Evolutionary conservation across 2,329 filamentous ascomycete genomes (phyloP), one percentile per base, ranked within the genome.

Genomic region (Fusarium pilosicola): DNA sequence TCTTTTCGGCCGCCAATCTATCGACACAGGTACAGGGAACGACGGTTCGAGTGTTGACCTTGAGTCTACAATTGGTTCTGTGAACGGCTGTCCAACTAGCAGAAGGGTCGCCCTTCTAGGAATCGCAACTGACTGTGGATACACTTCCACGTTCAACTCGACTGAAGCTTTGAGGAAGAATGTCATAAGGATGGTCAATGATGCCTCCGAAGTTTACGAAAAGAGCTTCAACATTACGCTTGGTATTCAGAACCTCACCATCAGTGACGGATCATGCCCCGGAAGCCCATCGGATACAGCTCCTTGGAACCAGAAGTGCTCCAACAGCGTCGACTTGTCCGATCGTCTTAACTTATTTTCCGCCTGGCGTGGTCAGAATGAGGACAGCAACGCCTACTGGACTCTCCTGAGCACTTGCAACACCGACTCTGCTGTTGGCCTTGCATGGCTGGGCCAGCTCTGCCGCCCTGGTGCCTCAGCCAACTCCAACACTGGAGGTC

Each of bases 171-270:
- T 92, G 30, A 88, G 91, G 63, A 82, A 88, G 70, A 96, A 96
- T 80, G 88, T 99, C 71, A 95, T 99, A 76, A 87, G 86, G 59
- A 88, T 94, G 80, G 93, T 99, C 81, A 98, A 97, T 83, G 87
- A 91, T 49, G 96, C 96, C 2, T 98, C 96, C 4, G 89, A 91
- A 70, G 84, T 98, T 15, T 99, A 96, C 79, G 96, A 99, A 81
- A 90, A 88, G 76, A 93, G 93, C 13, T 98, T 99, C 85, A 98
- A 98, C 82, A 96, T 99, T 77, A 96, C 95, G 0, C 90, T 99
- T 41, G 96, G 95, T 48, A 90, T 99, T 68, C 90, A 92, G 75
- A 97, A 97, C 79, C 83, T 99, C 60, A 93, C 94, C 36, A 89
- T 98, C 70, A 94, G 90, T 64, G 90, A 94, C 49, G 83, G 87